Evolutionary conservation across 495 filamentous ascomycete genomes (phyloP).

Genomic region (Penicillium canescens): DNA sequence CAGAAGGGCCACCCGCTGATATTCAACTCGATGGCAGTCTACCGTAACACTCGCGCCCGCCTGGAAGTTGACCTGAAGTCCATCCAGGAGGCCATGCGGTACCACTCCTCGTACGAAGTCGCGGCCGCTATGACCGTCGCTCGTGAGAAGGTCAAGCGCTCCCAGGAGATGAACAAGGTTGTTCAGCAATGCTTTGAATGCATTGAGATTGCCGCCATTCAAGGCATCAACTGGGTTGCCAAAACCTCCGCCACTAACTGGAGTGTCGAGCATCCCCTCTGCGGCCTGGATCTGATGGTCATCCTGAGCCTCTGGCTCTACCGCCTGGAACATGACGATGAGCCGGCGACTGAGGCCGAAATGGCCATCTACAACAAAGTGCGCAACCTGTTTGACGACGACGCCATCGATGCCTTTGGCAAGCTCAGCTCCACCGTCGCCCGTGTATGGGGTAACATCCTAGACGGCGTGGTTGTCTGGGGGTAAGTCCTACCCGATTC

Average conservation of each 20-base stretch:
- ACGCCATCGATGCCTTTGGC: slow-evolving; percentile 74
- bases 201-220: slow-evolving; percentile 91
- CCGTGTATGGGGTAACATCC: slow-evolving; percentile 94
- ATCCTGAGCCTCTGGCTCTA: slow-evolving; percentile 98
- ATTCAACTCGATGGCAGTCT: slow-evolving; percentile 98
- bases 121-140: slow-evolving; percentile 95
- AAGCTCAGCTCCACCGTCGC: slow-evolving; percentile 93
- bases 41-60: slow-evolving; percentile 88
- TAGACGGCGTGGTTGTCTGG: slow-evolving; percentile 99
- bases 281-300: slow-evolving; percentile 97
- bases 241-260: slow-evolving; percentile 96
- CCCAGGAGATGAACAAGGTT: slow-evolving; percentile 96
- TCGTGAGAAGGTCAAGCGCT: slow-evolving; percentile 88
- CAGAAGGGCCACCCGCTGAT: slow-evolving; percentile 98
- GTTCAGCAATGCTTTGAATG: slow-evolving; percentile 98
- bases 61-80: slow-evolving; percentile 93
- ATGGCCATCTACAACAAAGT: slow-evolving; percentile 94
- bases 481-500: slow-evolving; percentile 59
- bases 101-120: slow-evolving; percentile 96
- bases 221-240: slow-evolving; percentile 97
- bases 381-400: slow-evolving; percentile 87
- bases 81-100: slow-evolving; percentile 93
- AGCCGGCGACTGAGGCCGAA: slow-evolving; percentile 89
- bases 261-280: slow-evolving; percentile 98
- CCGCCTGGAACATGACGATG: slow-evolving; percentile 98